Evolutionary conservation across 2,329 filamentous ascomycete genomes (phyloP).

Genomic region (Xylariaceae sp.): DNA sequence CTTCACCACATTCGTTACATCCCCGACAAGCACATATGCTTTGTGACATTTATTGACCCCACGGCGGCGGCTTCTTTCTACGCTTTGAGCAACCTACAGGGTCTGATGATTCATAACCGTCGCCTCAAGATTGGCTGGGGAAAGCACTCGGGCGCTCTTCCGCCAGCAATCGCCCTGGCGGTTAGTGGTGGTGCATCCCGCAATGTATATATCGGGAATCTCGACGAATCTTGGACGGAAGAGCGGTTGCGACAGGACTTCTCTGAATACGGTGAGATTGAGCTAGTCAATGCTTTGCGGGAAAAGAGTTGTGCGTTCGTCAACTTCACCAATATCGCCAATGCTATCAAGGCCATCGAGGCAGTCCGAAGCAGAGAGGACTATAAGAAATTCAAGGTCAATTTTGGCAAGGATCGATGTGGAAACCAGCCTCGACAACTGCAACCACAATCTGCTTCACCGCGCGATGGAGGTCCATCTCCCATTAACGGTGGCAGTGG

Average conservation of each 20-base stretch:
- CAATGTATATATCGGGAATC: conserved; percentile 96
- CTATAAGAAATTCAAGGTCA: conserved; percentile 98
- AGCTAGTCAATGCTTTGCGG: conserved; percentile 89
- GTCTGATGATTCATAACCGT: conserved; percentile 98
- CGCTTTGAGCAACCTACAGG: conserved; percentile 92
- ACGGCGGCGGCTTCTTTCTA: conserved; percentile 98
- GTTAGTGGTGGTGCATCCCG: conserved; percentile 96
- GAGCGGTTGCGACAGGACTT: conserved; percentile 95
- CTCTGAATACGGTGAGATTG: conserved; percentile 94
- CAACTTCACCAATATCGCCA: conserved; percentile 99
- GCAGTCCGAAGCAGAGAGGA: conserved; percentile 91
- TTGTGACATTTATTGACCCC: conserved; percentile 98
- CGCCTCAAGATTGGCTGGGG: conserved; percentile 98
- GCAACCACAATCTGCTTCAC: conserved; percentile 61
- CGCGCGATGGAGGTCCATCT: conserved; percentile 56
- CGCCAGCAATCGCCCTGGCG: conserved; percentile 89
- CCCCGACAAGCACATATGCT: conserved; percentile 99
- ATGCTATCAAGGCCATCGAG: conserved; percentile 98
- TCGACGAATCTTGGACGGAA: conserved; percentile 96
- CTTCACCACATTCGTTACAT: conserved; percentile 99
- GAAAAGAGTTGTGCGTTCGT: conserved; percentile 99
- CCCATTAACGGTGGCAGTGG: conserved; percentile 56
- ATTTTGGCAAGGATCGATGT: conserved; percentile 98
- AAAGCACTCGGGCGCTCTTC: conserved; percentile 94
- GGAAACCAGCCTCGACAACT: conserved; percentile 92